phyloP scores from a whole-genome alignment of 129 eudicot species.

The Gnaphalium uliginosum region DNA sequence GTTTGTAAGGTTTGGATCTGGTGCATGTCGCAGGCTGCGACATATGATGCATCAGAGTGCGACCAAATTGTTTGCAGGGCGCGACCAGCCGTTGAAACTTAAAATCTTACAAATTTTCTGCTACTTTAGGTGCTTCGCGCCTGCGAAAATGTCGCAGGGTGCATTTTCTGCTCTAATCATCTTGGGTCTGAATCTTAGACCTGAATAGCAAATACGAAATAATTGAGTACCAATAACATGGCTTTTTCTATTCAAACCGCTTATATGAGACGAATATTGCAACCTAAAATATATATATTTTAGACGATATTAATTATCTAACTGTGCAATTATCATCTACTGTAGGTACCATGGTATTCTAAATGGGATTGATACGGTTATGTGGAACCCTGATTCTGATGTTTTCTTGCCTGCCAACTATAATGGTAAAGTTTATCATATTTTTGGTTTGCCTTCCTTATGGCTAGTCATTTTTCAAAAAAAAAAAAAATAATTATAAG shows the following conservation, averaged over 20 bases:
- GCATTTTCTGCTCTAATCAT: neutral
- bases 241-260: neutral
- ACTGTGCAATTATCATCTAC: slow-evolving; percentile 12
- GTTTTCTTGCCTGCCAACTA: slow-evolving; percentile 69
- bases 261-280: neutral
- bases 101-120: neutral
- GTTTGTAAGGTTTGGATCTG: neutral
- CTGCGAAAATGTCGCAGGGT: neutral
- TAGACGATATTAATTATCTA: neutral
- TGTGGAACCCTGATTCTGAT: slow-evolving; percentile 85
- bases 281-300: neutral
- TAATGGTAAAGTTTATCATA: slow-evolving; percentile 49
- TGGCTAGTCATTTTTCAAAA: neutral
- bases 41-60: neutral
- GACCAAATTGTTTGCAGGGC: neutral
- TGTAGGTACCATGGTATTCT: slow-evolving; percentile 71
- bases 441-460: neutral
- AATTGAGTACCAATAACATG: neutral
- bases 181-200: neutral
- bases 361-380: slow-evolving; percentile 79
- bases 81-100: neutral
- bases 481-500: too few species aligned
- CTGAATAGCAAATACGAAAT: neutral
- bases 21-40: neutral
- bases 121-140: neutral